Evolutionary conservation across 257 asterid genomes (phyloP).

Genomic region (Gentiana macrophylla): DNA sequence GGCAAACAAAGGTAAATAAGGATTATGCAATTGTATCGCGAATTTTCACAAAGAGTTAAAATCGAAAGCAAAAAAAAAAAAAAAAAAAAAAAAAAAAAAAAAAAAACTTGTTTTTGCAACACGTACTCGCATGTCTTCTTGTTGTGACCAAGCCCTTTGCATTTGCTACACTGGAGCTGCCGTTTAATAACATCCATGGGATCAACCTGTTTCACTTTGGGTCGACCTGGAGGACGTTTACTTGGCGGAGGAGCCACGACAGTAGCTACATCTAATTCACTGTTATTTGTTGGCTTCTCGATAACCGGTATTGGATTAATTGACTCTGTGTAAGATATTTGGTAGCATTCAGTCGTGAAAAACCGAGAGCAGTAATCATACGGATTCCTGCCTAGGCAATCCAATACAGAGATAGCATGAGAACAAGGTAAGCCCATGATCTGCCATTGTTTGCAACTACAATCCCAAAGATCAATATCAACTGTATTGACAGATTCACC

Average conservation of each 20-base stretch:
- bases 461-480: conserved; percentile 70
- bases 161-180: conserved; percentile 96
- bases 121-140: conserved; percentile 90
- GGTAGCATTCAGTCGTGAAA: conserved; percentile 58
- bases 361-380: conserved; percentile 71
- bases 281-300: conserved; percentile 49
- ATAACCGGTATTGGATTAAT: conserved; percentile 82
- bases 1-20: background rate
- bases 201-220: conserved; percentile 70
- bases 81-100: no score
- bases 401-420: conserved; percentile 72
- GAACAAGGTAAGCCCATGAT: conserved; percentile 88
- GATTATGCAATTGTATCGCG: no score
- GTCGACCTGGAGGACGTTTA: conserved; percentile 79
- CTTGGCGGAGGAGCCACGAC: conserved; percentile 90
- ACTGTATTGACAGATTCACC: conserved; percentile 54
- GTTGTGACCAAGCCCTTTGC: conserved; percentile 98
- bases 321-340: conserved; percentile 62
- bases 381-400: conserved; percentile 44
- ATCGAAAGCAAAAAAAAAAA: no score
- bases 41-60: no score
- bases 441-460: conserved; percentile 91
- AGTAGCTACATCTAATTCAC: conserved; percentile 42
- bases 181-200: conserved; percentile 74
- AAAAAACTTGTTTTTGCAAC: conserved; percentile 2